A percentile compares a stretch with the other conserved stretches of the same genome.
Conservation (phyloP, 495 filamentous ascomycete species). For the Geoglossum glabrum region DNA sequence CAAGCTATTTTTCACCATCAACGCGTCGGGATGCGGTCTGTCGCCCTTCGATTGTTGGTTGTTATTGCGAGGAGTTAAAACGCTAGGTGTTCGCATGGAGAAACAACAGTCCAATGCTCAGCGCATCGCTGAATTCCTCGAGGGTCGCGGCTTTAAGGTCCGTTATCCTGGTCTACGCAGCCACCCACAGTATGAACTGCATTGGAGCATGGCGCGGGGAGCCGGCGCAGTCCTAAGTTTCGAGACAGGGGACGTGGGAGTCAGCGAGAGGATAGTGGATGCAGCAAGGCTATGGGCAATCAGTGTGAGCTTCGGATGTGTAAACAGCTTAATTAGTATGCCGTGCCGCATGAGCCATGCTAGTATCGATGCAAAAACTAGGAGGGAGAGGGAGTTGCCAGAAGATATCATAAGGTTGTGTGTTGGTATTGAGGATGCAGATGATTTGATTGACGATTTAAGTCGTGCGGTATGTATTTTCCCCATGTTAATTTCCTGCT, state of each 20-base stretch:
- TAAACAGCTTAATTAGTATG: conserved; percentile 97
- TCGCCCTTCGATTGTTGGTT: conserved; percentile 92
- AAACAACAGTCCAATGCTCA: conserved; percentile 89
- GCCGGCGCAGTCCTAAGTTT: conserved; percentile 88
- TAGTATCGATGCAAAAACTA: conserved; percentile 88
- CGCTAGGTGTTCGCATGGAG: conserved; percentile 91
- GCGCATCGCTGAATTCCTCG: conserved; percentile 78
- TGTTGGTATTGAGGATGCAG: conserved; percentile 86
- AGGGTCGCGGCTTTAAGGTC: conserved; percentile 78
- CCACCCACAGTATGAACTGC: conserved; percentile 89
- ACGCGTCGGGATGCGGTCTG: conserved; percentile 80
- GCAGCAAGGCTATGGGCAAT: conserved; percentile 82
- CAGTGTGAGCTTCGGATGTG: conserved; percentile 90
- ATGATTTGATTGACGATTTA: conserved; percentile 88
- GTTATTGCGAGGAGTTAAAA: conserved; percentile 85
- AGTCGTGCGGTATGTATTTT: conserved; percentile 56
- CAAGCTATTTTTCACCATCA: conserved; percentile 89
- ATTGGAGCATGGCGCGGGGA: conserved; percentile 85
- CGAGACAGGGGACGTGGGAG: conserved; percentile 65
- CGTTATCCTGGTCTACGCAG: conserved; percentile 84
- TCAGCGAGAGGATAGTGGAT: conserved; percentile 88
- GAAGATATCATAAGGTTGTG: conserved; percentile 92
- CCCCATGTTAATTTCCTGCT: background rate
- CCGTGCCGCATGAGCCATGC: conserved; percentile 98
- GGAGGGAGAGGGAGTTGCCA: conserved; percentile 73